phyloP scores from a whole-genome alignment of 2,329 filamentous ascomycete species.

The Phoma herbarum region DNA sequence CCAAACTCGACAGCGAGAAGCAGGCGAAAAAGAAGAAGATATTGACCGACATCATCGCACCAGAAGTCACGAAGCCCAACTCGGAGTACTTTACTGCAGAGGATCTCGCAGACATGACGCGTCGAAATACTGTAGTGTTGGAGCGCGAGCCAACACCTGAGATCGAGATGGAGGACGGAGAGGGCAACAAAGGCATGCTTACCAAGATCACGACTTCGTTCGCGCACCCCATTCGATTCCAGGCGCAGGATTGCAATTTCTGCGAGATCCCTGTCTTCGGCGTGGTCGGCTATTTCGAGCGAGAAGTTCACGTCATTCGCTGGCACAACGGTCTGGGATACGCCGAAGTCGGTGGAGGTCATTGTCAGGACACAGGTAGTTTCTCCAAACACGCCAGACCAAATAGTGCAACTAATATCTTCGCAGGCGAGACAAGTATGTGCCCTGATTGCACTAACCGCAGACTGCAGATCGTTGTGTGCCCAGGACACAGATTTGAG shows the following conservation, averaged over 20 bases:
- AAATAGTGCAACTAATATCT: too few relatives aligned
- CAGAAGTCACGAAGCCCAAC: conserved; percentile 9
- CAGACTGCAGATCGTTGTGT: conserved; percentile 36
- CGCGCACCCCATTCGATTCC: conserved; percentile 54
- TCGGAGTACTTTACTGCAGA: conserved; percentile 24
- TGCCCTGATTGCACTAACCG: conserved; percentile 33
- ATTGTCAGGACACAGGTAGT: conserved; percentile 36
- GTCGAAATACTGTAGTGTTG: conserved; percentile 6
- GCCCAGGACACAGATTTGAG: conserved; percentile 29
- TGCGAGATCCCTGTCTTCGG: conserved; percentile 54
- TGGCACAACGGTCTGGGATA: conserved; percentile 49
- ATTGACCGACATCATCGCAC: conserved; percentile 7
- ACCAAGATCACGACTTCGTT: conserved; percentile 51
- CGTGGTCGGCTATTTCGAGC: conserved; percentile 51
- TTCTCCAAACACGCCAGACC: too few relatives aligned
- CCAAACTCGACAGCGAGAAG: conserved; percentile 15
- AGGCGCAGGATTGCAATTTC: conserved; percentile 50
- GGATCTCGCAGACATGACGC: conserved; percentile 28
- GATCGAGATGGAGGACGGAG: conserved; percentile 38
- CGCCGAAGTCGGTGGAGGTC: conserved; percentile 52
- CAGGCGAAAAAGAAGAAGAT: conserved; percentile 12
- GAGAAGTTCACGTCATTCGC: conserved; percentile 47
- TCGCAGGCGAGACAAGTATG: conserved; percentile 30
- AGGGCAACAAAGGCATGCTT: conserved; percentile 36
- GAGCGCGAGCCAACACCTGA: conserved; percentile 35